Conservation (phyloP, 352 stramenopile genomes). For the Phytophthora europaea region DNA sequence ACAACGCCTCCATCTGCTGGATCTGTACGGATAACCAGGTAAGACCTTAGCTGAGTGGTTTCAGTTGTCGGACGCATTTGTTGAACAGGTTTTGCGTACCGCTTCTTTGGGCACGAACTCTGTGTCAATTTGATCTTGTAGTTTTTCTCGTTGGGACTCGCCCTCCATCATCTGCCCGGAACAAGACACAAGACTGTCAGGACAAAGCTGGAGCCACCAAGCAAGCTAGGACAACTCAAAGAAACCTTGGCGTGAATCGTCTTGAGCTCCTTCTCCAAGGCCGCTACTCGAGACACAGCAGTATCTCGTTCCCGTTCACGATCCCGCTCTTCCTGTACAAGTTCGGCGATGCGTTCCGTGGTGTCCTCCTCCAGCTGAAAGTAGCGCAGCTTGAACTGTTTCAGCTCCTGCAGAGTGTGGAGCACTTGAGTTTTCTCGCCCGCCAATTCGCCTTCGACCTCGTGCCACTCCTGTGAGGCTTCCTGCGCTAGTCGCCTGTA, state of each 20-base stretch:
- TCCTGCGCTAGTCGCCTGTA: constrained; percentile 70
- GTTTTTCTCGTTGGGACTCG: constrained; percentile 40
- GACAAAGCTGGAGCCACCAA: neutral
- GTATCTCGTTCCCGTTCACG: constrained; percentile 52
- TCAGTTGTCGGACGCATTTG: neutral
- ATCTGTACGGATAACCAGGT: constrained; percentile 45
- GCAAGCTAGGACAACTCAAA: neutral
- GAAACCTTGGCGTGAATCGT: constrained; percentile 49
- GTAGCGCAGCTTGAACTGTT: constrained; percentile 77
- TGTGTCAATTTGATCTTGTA: constrained; percentile 57
- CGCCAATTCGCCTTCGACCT: constrained; percentile 67
- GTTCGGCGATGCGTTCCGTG: constrained; percentile 69
- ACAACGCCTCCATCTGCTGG: constrained; percentile 78
- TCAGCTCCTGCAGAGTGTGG: constrained; percentile 66
- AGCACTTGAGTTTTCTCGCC: constrained; percentile 70
- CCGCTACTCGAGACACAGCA: constrained; percentile 13
- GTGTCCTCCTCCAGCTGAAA: constrained; percentile 72
- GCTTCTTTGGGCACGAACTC: constrained; percentile 66
- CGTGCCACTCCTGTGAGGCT: constrained; percentile 77
- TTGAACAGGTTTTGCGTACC: constrained; percentile 29
- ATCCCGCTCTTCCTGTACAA: constrained; percentile 70
- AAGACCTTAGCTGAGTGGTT: neutral
- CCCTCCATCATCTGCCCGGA: constrained; percentile 40
- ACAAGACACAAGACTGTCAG: constrained; percentile 3
- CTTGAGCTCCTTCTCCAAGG: constrained; percentile 46